Evolutionary conservation across 2,329 filamentous ascomycete species (phyloP).

Genomic region (Xylariaceae sp.): DNA sequence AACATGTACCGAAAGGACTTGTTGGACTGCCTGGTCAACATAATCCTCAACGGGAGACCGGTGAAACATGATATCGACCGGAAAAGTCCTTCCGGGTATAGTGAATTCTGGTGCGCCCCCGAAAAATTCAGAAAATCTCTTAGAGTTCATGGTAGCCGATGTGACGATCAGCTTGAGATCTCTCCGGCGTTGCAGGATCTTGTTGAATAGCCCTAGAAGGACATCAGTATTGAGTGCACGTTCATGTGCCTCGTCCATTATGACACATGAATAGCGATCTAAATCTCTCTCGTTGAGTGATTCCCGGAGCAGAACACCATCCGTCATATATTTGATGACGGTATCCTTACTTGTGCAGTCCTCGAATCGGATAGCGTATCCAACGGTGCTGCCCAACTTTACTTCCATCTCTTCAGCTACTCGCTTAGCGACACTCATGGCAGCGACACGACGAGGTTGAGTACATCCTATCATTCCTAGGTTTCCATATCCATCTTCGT

Average conservation of each 20-base stretch:
- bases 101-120: constrained; percentile 94
- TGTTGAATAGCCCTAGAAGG: constrained; percentile 95
- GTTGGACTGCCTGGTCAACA: constrained; percentile 93
- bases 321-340: constrained; percentile 98
- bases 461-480: constrained; percentile 92
- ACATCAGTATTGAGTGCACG: constrained; percentile 95
- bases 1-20: constrained; percentile 91
- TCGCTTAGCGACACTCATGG: constrained; percentile 98
- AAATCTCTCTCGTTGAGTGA: constrained; percentile 88
- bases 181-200: constrained; percentile 80
- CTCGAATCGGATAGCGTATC: constrained; percentile 96
- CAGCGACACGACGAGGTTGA: constrained; percentile 90
- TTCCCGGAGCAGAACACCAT: constrained; percentile 88
- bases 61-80: constrained; percentile 93
- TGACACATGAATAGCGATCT: constrained; percentile 95
- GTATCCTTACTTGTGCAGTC: constrained; percentile 96
- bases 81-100: constrained; percentile 93
- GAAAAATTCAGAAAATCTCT: constrained; percentile 92
- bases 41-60: constrained; percentile 95
- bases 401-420: constrained; percentile 99
- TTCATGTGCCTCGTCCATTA: constrained; percentile 99
- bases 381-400: constrained; percentile 77
- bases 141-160: constrained; percentile 97
- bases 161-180: constrained; percentile 97
- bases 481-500: constrained; percentile 90